Base-by-base conservation (phyloP, 306 rosid species). In the Glycyrrhiza uralensis region DNA sequence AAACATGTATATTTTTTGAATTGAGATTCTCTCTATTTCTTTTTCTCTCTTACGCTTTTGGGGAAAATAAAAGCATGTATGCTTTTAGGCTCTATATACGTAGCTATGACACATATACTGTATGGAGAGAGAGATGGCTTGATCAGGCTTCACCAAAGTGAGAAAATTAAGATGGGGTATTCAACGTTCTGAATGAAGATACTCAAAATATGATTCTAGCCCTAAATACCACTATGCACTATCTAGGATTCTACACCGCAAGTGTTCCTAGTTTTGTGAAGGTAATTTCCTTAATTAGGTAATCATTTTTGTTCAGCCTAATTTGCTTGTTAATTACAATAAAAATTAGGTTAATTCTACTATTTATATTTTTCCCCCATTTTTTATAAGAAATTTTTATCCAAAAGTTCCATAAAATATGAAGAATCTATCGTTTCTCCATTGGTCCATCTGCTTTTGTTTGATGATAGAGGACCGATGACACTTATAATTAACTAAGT, bases 221-320 rank as follows among this genome's bases (percentile, higher is more conserved):
- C 45, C 49, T 47, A 14, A 55, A 46, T 33, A 3, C 35, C 6
- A 26, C 35, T 33, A n/a, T n/a, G n/a, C 14, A 29, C 7, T 67
- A 15, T 30, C 47, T 32, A 47, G 46, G 20, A 38, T 45, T 76
- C 38, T 76, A 6, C 36, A 18, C 33, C 29, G 29, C 28, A 45
- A 58, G 52, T n/a, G n/a, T 57, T 77, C 20, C 29, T 23, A 62
- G 62, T 71, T 33, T 42, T 36, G 47, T 42, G 18, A 38, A 38
- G 66, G 47, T 71, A 22, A 17, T n/a, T 78, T 71, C 60, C n/a
- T n/a, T n/a, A n/a, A n/a, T n/a, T n/a, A 33, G 72, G 36, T 30
- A 47, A 23, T 5, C 36, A 22, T 7, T 63, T 12, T 71, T 42
- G 19, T 41, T 71, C 13, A 24, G 69, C 23, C 42, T 29, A 58